These are phyloP conservation scores for Kockiozyma suomiensis DNA, from an alignment of 805 yeast species.

Conservation along the genomic window DNA sequence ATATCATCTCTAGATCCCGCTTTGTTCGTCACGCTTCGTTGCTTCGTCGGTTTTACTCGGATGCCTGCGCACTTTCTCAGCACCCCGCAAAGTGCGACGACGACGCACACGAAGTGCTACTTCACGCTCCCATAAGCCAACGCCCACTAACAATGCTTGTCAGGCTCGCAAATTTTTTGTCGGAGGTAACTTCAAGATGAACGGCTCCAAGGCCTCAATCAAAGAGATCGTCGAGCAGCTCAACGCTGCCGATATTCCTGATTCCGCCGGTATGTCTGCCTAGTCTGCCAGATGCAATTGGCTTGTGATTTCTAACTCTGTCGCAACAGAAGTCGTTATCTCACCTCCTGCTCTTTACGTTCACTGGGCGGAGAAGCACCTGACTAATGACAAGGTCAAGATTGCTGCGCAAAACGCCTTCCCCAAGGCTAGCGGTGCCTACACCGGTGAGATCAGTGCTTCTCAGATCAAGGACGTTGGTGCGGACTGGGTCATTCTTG, in stretches of 20 bases:
- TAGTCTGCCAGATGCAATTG: background rate
- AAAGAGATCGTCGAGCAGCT: conserved; percentile 79
- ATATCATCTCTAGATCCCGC: no score
- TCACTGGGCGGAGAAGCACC: conserved; percentile 69
- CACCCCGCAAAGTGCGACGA: no score
- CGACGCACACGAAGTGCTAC: no score
- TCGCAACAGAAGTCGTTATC: conserved; percentile 69
- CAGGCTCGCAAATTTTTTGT: conserved; percentile 84
- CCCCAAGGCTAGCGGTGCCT: conserved; percentile 90
- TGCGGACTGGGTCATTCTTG: conserved; percentile 91
- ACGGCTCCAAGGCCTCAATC: conserved; percentile 88
- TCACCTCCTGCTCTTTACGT: conserved; percentile 96
- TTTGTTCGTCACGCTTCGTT: no score
- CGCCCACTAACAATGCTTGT: background rate
- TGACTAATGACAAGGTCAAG: conserved; percentile 66
- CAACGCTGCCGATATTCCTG: conserved; percentile 74
- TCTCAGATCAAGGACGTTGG: conserved; percentile 87
- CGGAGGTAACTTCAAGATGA: conserved; percentile 99
- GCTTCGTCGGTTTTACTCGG: no score
- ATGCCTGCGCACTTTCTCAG: no score
- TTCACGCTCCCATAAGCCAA: no score
- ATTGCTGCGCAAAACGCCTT: conserved; percentile 92
- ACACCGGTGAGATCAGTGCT: conserved; percentile 89
- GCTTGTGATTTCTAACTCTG: background rate
- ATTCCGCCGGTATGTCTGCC: conserved; percentile 55